Percentiles rank a stretch among this genome's conserved stretches.
Conservation (phyloP, 208 protist genomes). For the Trypanosoma boissoni region DNA sequence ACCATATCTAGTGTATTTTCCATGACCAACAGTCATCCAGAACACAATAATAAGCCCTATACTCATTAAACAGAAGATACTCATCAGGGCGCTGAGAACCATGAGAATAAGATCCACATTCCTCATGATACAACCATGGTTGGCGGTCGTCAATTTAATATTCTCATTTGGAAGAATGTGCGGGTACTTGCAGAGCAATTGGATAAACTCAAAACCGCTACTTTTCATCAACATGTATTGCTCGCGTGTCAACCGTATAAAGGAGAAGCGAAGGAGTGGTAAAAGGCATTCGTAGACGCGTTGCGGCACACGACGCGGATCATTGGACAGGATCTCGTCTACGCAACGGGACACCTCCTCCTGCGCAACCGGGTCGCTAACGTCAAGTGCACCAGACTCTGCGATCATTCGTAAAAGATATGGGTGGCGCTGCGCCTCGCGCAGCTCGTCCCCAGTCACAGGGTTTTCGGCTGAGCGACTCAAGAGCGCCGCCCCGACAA, state of each 20-base stretch:
- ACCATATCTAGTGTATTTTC: slow-evolving; percentile 35
- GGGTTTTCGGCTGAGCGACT: slow-evolving; percentile 45
- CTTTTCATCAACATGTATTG: slow-evolving; percentile 60
- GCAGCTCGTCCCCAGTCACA: slow-evolving; percentile 62
- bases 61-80: slow-evolving; percentile 30
- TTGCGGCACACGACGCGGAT: slow-evolving; percentile 33
- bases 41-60: slow-evolving; percentile 36
- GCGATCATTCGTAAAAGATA: slow-evolving; percentile 74
- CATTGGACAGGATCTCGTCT: slow-evolving; percentile 41
- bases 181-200: slow-evolving; percentile 54
- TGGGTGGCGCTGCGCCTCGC: slow-evolving; percentile 52
- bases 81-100: slow-evolving; percentile 34
- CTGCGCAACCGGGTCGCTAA: slow-evolving; percentile 44
- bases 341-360: slow-evolving; percentile 60
- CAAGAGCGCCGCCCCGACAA: slow-evolving; percentile 75
- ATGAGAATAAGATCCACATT: slow-evolving; percentile 44
- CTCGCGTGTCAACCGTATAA: slow-evolving; percentile 48
- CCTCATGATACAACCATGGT: slow-evolving; percentile 36
- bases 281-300: slow-evolving; percentile 67
- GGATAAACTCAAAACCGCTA: slow-evolving; percentile 82
- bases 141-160: slow-evolving; percentile 42
- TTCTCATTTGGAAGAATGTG: slow-evolving; percentile 49
- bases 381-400: slow-evolving; percentile 42
- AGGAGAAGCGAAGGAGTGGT: slow-evolving; percentile 55
- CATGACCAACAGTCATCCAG: slow-evolving; percentile 34